phyloP scores from a whole-genome alignment of 129 eudicot species.

The Flaveria ramosissima region DNA sequence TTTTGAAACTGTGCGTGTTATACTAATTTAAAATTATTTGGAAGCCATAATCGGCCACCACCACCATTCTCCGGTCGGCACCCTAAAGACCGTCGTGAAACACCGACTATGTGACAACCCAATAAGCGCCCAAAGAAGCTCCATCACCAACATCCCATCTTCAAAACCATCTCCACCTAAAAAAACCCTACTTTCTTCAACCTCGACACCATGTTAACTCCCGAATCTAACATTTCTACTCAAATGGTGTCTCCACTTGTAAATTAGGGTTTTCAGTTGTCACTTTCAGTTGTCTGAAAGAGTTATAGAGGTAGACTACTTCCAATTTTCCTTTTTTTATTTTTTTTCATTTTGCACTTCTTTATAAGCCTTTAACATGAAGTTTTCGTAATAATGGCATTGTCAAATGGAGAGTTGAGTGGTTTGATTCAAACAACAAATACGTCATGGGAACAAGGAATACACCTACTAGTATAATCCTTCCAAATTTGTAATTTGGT shows the following conservation, averaged over 20 bases:
- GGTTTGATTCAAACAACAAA: too few species aligned
- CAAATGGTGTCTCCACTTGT: slow-evolving; percentile 33
- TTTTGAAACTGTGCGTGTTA: too few species aligned
- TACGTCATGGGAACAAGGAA: slow-evolving; percentile 63
- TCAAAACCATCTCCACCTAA: slow-evolving; percentile 40
- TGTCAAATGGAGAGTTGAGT: slow-evolving; percentile 53
- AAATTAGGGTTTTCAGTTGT: slow-evolving; percentile 46
- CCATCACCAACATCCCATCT: too few species aligned
- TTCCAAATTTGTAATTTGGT: too few species aligned
- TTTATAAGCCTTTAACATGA: neutral
- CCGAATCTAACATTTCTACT: slow-evolving; percentile 37
- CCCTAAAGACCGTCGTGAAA: too few species aligned
- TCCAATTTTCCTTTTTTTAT: neutral
- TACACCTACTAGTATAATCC: too few species aligned
- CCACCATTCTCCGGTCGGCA: too few species aligned
- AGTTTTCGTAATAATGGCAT: slow-evolving; percentile 35
- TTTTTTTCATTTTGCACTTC: neutral
- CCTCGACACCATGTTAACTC: slow-evolving; percentile 48
- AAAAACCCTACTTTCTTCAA: slow-evolving; percentile 51
- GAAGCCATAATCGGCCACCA: too few species aligned
- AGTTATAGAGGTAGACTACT: slow-evolving; percentile 62
- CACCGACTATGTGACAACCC: too few species aligned
- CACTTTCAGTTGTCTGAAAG: slow-evolving; percentile 56
- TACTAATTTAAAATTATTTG: too few species aligned
- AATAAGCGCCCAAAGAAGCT: too few species aligned